These are phyloP conservation scores for Suillus tomentosus DNA, from an alignment of 768 basidiomycete species.

Conservation along the genomic window DNA sequence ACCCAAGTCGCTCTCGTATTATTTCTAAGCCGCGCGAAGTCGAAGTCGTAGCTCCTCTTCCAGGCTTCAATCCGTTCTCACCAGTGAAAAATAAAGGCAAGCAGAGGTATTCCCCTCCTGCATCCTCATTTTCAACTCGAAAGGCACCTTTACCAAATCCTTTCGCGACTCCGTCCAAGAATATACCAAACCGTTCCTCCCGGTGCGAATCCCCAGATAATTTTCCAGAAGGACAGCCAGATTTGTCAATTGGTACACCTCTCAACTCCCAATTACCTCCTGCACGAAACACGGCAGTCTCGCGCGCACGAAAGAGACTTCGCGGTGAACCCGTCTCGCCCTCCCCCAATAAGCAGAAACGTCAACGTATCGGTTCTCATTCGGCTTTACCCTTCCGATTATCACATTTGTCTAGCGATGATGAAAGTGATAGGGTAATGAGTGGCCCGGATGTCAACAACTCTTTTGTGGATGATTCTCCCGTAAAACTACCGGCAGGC, in stretches of 20 bases:
- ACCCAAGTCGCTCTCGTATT: slow-evolving; percentile 31
- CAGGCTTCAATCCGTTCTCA: slow-evolving; percentile 77
- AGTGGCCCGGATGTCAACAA: slow-evolving; percentile 34
- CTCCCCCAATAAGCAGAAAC: slow-evolving; percentile 77
- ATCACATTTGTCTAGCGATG: slow-evolving; percentile 35
- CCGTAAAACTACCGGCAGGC: slow-evolving; percentile 58
- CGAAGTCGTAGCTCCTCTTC: slow-evolving; percentile 51
- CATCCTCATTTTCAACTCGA: slow-evolving; percentile 23
- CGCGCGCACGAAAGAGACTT: slow-evolving; percentile 76
- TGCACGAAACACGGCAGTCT: slow-evolving; percentile 46
- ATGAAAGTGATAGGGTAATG: slow-evolving; percentile 35
- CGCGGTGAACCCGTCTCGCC: slow-evolving; percentile 84
- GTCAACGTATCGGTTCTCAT: slow-evolving; percentile 54
- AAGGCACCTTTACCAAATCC: slow-evolving; percentile 37
- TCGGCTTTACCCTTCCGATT: slow-evolving; percentile 40
- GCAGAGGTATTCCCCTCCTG: slow-evolving; percentile 30
- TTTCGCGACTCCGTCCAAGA: slow-evolving; percentile 46
- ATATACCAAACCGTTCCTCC: slow-evolving; percentile 29
- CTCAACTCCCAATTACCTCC: slow-evolving; percentile 23
- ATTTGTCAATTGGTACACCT: slow-evolving; percentile 20
- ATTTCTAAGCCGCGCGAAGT: slow-evolving; percentile 53
- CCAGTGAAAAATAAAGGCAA: slow-evolving; percentile 68
- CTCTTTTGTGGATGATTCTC: slow-evolving; percentile 71
- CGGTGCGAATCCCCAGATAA: slow-evolving; percentile 42
- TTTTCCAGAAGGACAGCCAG: slow-evolving; percentile 38